phyloP scores from a whole-genome alignment of 1,284 basidiomycete species.

The Sphagnurus paluster region DNA sequence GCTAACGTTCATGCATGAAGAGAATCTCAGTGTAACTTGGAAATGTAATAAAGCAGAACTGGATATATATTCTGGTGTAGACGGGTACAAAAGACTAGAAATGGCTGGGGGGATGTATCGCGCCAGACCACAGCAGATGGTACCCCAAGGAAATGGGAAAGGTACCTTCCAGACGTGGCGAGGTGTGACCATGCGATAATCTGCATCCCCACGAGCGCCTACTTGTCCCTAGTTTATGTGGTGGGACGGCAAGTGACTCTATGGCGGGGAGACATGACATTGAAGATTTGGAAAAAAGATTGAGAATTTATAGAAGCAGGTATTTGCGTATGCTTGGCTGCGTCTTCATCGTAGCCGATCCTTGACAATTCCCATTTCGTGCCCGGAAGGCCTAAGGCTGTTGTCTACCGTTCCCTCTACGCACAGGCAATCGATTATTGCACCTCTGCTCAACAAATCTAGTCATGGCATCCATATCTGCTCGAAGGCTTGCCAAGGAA shows the following conservation, averaged over 20 bases:
- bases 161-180: slow-evolving; percentile 26
- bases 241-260: slow-evolving; percentile 63
- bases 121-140: slow-evolving; percentile 28
- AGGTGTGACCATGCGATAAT: slow-evolving; percentile 35
- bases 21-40: slow-evolving; percentile 3
- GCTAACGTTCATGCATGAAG: neutral
- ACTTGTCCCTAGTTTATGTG: slow-evolving; percentile 41
- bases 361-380: neutral
- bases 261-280: slow-evolving; percentile 52
- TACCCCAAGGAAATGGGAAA: slow-evolving; percentile 17
- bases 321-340: slow-evolving; percentile 16
- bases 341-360: neutral
- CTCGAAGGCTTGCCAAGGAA: slow-evolving; percentile 71
- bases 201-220: slow-evolving; percentile 67
- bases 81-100: neutral
- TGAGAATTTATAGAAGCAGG: slow-evolving; percentile 4
- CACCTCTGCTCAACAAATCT: neutral
- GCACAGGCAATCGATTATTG: neutral
- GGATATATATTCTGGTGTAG: neutral
- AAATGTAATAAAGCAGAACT: slow-evolving; percentile 1
- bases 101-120: slow-evolving; percentile 26
- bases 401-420: neutral
- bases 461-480: slow-evolving; percentile 63
- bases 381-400: slow-evolving; percentile 2
- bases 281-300: slow-evolving; percentile 18